Base-by-base conservation (phyloP, 768 basidiomycete species). In the Trametes cingulata region DNA sequence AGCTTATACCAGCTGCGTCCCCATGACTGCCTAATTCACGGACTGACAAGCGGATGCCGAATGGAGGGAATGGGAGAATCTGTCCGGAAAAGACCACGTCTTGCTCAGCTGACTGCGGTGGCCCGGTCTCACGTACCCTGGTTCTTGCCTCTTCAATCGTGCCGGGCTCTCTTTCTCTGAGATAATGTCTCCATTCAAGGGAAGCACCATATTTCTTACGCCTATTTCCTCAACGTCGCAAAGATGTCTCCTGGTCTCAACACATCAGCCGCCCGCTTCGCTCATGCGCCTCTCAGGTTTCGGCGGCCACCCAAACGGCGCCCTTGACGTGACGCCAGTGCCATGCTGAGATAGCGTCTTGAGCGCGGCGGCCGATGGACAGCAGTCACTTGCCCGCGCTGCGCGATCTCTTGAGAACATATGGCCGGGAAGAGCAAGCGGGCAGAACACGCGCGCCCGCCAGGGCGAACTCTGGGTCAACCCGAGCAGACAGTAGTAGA, bases 31-130 rank as follows among this genome's bases (percentile, higher is more conserved):
- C 22, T 10, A 19, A 2, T 10, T 15, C 42, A 13, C 36, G 6
- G 12, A 7, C 6, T 14, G 17, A 13, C 15, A 14, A 13, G 37
- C 3, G 17, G n/a, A 17, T 4, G 24, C n/a, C 42, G 36, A 29
- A 45, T 42, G 17, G 12, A 40, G 40, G 27, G 9, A 29, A n/a
- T 61, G 60, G 24, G 60, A 61, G 48, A 36, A 61, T 48, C 39
- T 42, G 53, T 41, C 52, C 60, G 19, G n/a, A 42, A 43, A 25
- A 4, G 46, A 27, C 25, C 8, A 1, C 17, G 2, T 3, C 24
- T 53, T 47, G 52, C 19, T 48, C 59, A 60, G 45, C 59, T 60
- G 59, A 60, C 52, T 49, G 46, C n/a, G 19, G 14, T 8, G 45
- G 20, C 13, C 14, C 13, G 15, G 42, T 41, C 58, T n/a, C 52